phyloP scores from a whole-genome alignment of 495 filamentous ascomycete species.

The Daldinia grandis region DNA sequence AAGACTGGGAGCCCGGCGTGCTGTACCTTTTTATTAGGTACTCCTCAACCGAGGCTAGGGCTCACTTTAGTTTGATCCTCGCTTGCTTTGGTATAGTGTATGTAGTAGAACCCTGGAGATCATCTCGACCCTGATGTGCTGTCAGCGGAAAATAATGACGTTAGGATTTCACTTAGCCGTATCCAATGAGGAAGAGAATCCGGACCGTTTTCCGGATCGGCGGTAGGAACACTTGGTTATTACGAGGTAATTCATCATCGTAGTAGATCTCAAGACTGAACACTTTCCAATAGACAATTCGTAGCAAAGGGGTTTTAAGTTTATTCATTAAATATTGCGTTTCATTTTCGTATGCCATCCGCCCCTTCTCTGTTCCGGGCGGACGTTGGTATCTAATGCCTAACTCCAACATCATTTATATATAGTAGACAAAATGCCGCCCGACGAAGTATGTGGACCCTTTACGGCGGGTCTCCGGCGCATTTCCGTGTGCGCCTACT shows the following conservation, averaged over 20 bases:
- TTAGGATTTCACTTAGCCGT: background rate
- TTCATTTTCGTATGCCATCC: constrained; percentile 46
- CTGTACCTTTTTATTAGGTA: background rate
- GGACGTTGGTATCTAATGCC: constrained; percentile 47
- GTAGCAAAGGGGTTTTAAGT: background rate
- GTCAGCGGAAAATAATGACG: background rate
- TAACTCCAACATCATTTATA: constrained; percentile 35
- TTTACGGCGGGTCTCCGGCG: constrained; percentile 17
- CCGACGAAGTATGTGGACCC: constrained; percentile 14
- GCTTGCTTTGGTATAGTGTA: background rate
- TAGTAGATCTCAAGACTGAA: background rate
- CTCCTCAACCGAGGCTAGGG: constrained; percentile 1
- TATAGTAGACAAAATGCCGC: constrained; percentile 36
- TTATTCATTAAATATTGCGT: constrained; percentile 42
- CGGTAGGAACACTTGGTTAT: background rate
- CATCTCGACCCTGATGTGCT: background rate
- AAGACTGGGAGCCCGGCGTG: too few relatives aligned
- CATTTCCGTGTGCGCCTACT: constrained; percentile 25
- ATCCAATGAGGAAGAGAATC: background rate
- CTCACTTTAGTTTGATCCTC: constrained; percentile 7
- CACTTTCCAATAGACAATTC: background rate
- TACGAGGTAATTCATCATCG: background rate
- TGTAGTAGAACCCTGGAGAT: background rate
- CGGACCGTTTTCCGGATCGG: background rate
- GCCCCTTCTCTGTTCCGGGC: constrained; percentile 39